Evolutionary conservation across 352 stramenopile species (phyloP).

Genomic region (Phytophthora cajani): DNA sequence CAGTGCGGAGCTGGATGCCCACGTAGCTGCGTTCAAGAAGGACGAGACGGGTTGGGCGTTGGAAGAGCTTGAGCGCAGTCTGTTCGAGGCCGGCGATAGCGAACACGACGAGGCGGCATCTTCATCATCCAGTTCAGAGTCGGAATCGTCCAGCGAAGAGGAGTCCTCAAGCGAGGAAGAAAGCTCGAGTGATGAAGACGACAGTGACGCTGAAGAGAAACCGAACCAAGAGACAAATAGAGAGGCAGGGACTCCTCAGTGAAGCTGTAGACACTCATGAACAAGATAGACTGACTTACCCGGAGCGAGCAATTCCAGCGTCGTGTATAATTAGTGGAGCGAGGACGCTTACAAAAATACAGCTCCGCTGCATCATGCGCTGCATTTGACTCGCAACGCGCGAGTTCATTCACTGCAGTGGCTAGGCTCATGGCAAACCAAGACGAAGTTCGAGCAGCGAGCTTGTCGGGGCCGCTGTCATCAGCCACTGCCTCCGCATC

Average conservation of each 20-base stretch:
- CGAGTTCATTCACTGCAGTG: slow-evolving; percentile 8
- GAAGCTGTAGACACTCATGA: slow-evolving; percentile 1
- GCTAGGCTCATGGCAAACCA: slow-evolving; percentile 25
- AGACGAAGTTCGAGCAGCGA: slow-evolving; percentile 21
- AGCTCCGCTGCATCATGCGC: slow-evolving; percentile 18
- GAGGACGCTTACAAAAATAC: slow-evolving; percentile 36
- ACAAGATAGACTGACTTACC: slow-evolving; percentile 25
- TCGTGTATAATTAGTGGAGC: slow-evolving; percentile 47
- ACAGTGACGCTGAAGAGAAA: slow-evolving; percentile 13
- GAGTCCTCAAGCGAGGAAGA: slow-evolving; percentile 43
- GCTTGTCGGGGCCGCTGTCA: slow-evolving; percentile 11
- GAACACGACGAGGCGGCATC: slow-evolving; percentile 30
- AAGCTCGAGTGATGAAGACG: slow-evolving; percentile 18
- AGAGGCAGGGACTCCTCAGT: neutral
- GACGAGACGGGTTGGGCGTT: slow-evolving; percentile 78
- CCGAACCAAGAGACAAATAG: neutral
- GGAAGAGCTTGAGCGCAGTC: slow-evolving; percentile 71
- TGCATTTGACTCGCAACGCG: slow-evolving; percentile 15
- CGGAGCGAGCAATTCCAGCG: slow-evolving; percentile 1
- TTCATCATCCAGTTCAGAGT: slow-evolving; percentile 32
- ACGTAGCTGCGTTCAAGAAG: slow-evolving; percentile 62
- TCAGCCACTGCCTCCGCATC: slow-evolving; percentile 1
- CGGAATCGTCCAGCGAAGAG: slow-evolving; percentile 40
- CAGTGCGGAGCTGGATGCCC: slow-evolving; percentile 39
- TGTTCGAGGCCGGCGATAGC: slow-evolving; percentile 46